Percentiles rank a stretch among this genome's conserved stretches.
Evolutionary conservation across 805 yeast genomes (phyloP).

Genomic region (Wickerhamomyces subpelliculosus): DNA sequence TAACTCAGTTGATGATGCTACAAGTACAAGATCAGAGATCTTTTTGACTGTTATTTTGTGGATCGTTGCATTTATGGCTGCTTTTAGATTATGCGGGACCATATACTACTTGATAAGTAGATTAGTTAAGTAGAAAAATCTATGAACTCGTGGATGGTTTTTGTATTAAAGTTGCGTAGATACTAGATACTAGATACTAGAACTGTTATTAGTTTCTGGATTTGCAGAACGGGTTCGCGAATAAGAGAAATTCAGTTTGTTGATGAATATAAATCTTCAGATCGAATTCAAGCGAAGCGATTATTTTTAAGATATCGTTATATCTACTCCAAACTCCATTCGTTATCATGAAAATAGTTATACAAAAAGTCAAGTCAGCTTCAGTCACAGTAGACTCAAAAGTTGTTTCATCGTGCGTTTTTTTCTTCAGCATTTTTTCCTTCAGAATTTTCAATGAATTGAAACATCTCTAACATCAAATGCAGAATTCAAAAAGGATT

Average conservation of each 20-base stretch:
- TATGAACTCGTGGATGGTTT: too few species aligned
- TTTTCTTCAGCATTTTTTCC: background rate
- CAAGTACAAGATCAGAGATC: slow-evolving; percentile 42
- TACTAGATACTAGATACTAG: too few species aligned
- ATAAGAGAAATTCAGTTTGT: too few species aligned
- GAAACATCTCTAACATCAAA: background rate
- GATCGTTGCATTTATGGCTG: slow-evolving; percentile 89
- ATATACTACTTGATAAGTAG: slow-evolving; percentile 43
- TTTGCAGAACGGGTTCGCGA: too few species aligned
- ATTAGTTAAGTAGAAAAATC: slow-evolving; percentile 22
- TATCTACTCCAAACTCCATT: too few species aligned
- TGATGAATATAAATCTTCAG: too few species aligned
- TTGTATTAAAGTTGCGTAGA: background rate
- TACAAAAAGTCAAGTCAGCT: slow-evolving; percentile 84
- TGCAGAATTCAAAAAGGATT: slow-evolving; percentile 59
- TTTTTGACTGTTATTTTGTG: slow-evolving; percentile 84
- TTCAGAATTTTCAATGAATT: background rate
- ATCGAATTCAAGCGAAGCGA: too few species aligned
- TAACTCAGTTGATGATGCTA: slow-evolving; percentile 14
- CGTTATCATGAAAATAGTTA: slow-evolving; percentile 69
- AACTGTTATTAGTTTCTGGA: too few species aligned
- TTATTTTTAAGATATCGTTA: too few species aligned
- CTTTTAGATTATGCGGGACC: slow-evolving; percentile 76
- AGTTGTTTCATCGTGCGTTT: slow-evolving; percentile 56
- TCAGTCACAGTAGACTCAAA: slow-evolving; percentile 76